Evolutionary conservation across 2,329 filamentous ascomycete genomes (phyloP).

Genomic region (Fusarium domesticum): DNA sequence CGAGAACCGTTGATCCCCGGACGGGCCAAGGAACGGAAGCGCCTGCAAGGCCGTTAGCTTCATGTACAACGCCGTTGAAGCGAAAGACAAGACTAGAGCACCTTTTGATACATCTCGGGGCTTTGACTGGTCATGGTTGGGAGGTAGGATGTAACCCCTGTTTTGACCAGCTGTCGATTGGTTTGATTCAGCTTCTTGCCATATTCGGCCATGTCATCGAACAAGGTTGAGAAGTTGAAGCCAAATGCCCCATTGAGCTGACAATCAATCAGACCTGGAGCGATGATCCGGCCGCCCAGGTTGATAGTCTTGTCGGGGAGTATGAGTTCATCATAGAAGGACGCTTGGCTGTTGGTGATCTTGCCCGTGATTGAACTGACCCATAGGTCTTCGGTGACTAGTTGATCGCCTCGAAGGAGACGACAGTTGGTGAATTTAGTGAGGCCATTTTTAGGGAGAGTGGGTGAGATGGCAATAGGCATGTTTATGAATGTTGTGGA

Average conservation of each 20-base stretch:
- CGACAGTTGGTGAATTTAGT: slow-evolving; percentile 90
- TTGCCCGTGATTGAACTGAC: slow-evolving; percentile 78
- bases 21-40: slow-evolving; percentile 74
- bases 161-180: slow-evolving; percentile 69
- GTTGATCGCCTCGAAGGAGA: slow-evolving; percentile 62
- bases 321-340: slow-evolving; percentile 65
- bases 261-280: slow-evolving; percentile 84
- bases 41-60: slow-evolving; percentile 42
- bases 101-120: slow-evolving; percentile 77
- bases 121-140: slow-evolving; percentile 81
- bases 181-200: slow-evolving; percentile 68
- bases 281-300: slow-evolving; percentile 76
- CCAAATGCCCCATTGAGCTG: slow-evolving; percentile 92
- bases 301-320: slow-evolving; percentile 74
- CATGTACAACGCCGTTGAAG: slow-evolving; percentile 14
- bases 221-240: slow-evolving; percentile 83
- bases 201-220: slow-evolving; percentile 67
- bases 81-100: slow-evolving; percentile 28
- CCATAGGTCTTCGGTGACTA: slow-evolving; percentile 83
- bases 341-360: slow-evolving; percentile 68
- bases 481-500: slow-evolving; percentile 34
- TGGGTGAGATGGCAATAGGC: slow-evolving; percentile 46
- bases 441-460: slow-evolving; percentile 52
- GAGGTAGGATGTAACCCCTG: slow-evolving; percentile 83
- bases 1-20: slow-evolving; percentile 56